Conservation (phyloP, 352 stramenopile species). For the Globisporangium nodosum region DNA sequence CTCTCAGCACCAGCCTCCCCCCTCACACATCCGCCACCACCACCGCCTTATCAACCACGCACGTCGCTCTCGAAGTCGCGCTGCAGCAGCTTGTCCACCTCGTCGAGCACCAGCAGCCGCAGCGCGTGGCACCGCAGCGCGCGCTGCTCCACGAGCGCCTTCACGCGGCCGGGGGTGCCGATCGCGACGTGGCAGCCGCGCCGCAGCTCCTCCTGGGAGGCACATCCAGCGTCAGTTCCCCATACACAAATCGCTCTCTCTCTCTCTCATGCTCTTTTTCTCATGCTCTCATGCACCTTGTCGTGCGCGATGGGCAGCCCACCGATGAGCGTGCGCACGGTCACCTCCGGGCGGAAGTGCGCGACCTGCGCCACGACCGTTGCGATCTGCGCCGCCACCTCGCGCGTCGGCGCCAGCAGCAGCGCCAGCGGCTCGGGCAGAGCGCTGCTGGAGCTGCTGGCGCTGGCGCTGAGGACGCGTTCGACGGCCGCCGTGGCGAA, state of each 20-base stretch:
- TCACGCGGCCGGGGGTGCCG: constrained; percentile 66
- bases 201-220: constrained; percentile 21
- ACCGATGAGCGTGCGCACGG: constrained; percentile 47
- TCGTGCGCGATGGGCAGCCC: constrained; percentile 56
- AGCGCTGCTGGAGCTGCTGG: constrained; percentile 3
- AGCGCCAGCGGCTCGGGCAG: constrained; percentile 32
- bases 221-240: neutral
- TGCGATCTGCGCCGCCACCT: constrained; percentile 78
- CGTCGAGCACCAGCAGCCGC: constrained; percentile 66
- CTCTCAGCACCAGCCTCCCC: neutral
- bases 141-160: constrained; percentile 58
- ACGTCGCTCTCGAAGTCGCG: constrained; percentile 66
- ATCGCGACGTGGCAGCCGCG: constrained; percentile 59
- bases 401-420: constrained; percentile 69
- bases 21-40: neutral
- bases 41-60: neutral
- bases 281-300: constrained; percentile 22
- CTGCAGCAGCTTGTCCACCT: constrained; percentile 78
- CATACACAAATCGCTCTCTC: neutral
- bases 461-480: constrained; percentile 33
- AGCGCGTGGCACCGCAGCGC: constrained; percentile 39
- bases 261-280: neutral
- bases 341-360: constrained; percentile 19
- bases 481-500: constrained; percentile 67
- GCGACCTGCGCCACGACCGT: constrained; percentile 51